These are phyloP conservation scores for Phoma sp. DNA, from an alignment of 2,329 filamentous ascomycete species.

Conservation along the genomic window DNA sequence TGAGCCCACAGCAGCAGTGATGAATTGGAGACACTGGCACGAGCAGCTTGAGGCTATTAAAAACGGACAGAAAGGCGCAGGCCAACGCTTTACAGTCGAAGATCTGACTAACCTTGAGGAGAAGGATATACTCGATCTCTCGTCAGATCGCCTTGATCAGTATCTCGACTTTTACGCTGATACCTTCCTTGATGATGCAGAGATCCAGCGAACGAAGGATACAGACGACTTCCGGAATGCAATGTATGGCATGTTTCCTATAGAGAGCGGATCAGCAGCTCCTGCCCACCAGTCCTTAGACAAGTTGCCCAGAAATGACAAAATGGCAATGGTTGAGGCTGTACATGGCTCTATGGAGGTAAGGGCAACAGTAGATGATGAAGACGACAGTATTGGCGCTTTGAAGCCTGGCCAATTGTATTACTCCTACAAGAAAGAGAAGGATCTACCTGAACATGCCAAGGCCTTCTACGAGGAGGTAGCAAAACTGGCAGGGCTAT, in stretches of 20 bases:
- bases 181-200: conserved; percentile 63
- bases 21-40: conserved; percentile 78
- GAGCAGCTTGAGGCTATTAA: conserved; percentile 20
- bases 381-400: conserved; percentile 32
- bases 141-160: conserved; percentile 68
- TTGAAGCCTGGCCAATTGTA: conserved; percentile 59
- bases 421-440: conserved; percentile 54
- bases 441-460: conserved; percentile 55
- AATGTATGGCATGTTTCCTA: conserved; percentile 53
- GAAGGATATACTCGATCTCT: conserved; percentile 68
- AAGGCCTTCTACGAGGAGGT: conserved; percentile 59
- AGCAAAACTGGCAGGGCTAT: conserved; percentile 58
- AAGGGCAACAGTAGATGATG: conserved; percentile 47
- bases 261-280: conserved; percentile 14
- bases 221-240: conserved; percentile 50
- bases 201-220: conserved; percentile 40
- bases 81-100: conserved; percentile 43
- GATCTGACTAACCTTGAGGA: conserved; percentile 63
- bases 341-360: conserved; percentile 53
- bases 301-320: conserved; percentile 30
- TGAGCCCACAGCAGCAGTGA: conserved; percentile 64
- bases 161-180: conserved; percentile 80
- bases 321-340: conserved; percentile 48
- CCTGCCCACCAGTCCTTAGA: not conserved
- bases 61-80: conserved; percentile 6